Conservation (phyloP, 2,329 filamentous ascomycete genomes). For the Cladosporium sp. region DNA sequence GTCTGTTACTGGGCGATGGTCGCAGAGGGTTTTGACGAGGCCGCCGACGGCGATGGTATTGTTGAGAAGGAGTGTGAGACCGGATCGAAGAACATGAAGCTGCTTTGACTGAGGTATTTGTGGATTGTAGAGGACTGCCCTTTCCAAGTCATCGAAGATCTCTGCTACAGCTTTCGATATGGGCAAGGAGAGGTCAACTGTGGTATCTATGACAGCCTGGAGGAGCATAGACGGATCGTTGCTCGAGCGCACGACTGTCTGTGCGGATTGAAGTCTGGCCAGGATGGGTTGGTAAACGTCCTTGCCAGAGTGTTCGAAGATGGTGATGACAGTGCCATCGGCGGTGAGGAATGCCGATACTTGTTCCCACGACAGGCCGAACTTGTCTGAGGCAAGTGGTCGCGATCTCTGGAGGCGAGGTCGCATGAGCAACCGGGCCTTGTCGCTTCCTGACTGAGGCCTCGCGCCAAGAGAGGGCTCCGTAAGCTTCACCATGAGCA, state of each 20-base stretch:
- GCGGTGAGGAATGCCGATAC: conserved; percentile 82
- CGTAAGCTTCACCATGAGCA: conserved; percentile 46
- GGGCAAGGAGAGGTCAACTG: conserved; percentile 84
- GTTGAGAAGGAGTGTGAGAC: conserved; percentile 74
- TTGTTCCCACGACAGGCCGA: conserved; percentile 70
- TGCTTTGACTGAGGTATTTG: conserved; percentile 71
- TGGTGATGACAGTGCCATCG: conserved; percentile 86
- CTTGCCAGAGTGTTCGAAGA: conserved; percentile 82
- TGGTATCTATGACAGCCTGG: conserved; percentile 84
- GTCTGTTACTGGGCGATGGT: conserved; percentile 61
- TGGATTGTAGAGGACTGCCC: conserved; percentile 78
- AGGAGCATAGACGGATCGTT: conserved; percentile 85
- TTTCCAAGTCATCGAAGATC: conserved; percentile 77
- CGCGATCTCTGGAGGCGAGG: not conserved
- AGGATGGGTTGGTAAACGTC: conserved; percentile 61
- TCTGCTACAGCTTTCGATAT: conserved; percentile 82
- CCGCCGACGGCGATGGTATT: conserved; percentile 78
- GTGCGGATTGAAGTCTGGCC: conserved; percentile 65
- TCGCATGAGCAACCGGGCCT: not conserved
- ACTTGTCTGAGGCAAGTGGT: conserved; percentile 17
- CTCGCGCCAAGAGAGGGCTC: conserved; percentile 10
- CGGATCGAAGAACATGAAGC: conserved; percentile 66
- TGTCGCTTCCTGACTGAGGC: not conserved
- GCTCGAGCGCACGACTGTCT: conserved; percentile 78
- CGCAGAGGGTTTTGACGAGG: conserved; percentile 76